Percentiles rank a stretch among this genome's conserved stretches.
phyloP scores from a whole-genome alignment of 192 early-diverging fungal genomes.

The Dissophora ornata region DNA sequence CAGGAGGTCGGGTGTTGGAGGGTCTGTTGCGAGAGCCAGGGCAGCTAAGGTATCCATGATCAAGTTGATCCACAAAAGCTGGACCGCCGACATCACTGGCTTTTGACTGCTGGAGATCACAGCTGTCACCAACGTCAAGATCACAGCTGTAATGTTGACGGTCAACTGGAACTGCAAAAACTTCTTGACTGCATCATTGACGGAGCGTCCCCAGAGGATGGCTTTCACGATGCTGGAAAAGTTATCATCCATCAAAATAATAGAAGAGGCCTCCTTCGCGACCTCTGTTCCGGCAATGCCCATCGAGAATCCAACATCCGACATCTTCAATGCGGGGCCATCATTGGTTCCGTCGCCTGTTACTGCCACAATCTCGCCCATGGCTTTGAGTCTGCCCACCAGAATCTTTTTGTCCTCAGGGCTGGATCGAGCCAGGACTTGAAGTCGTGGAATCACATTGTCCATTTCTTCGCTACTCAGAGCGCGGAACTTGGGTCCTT shows the following conservation, averaged over 20 bases:
- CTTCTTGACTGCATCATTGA: slow-evolving; percentile 98
- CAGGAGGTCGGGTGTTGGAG: slow-evolving; percentile 86
- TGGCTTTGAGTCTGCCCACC: slow-evolving; percentile 85
- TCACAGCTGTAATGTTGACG: slow-evolving; percentile 93
- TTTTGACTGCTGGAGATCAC: slow-evolving; percentile 70
- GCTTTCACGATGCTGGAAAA: slow-evolving; percentile 98
- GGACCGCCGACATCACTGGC: slow-evolving; percentile 94
- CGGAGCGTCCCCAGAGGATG: slow-evolving; percentile 95
- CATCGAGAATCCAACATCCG: slow-evolving; percentile 99
- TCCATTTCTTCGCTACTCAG: slow-evolving; percentile 90
- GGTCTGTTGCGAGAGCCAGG: slow-evolving; percentile 95
- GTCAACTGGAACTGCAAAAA: slow-evolving; percentile 99
- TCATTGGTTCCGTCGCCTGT: slow-evolving; percentile 99
- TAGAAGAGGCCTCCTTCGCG: slow-evolving; percentile 98
- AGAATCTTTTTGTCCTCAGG: slow-evolving; percentile 97
- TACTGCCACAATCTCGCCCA: slow-evolving; percentile 96
- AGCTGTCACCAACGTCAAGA: slow-evolving; percentile 83
- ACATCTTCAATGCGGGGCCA: slow-evolving; percentile 91
- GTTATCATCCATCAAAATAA: slow-evolving; percentile 98
- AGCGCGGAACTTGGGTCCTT: slow-evolving; percentile 93
- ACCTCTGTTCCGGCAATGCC: slow-evolving; percentile 99
- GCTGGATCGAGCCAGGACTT: slow-evolving; percentile 94
- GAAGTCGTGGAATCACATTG: slow-evolving; percentile 88
- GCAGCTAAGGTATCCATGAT: slow-evolving; percentile 99
- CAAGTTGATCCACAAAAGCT: slow-evolving; percentile 98